A percentile compares a stretch with the other conserved stretches of the same genome.
Conservation (phyloP, 805 yeast genomes). For the Jamesozyma piceae region DNA sequence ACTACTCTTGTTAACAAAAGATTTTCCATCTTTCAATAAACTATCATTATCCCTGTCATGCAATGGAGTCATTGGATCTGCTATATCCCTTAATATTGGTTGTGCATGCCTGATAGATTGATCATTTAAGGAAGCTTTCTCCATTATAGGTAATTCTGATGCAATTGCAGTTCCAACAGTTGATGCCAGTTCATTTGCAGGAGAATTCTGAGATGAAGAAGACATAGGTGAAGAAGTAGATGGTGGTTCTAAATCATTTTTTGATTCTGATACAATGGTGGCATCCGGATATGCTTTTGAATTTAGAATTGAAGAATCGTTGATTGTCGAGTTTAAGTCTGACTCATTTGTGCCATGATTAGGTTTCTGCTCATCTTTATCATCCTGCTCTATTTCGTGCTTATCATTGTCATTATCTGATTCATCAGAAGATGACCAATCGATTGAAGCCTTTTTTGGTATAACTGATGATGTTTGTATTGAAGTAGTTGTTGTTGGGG, state of each 20-base stretch:
- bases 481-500: constrained; percentile 28
- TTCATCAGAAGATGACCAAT: constrained; percentile 83
- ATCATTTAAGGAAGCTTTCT: neutral
- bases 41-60: neutral
- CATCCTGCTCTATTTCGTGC: constrained; percentile 1
- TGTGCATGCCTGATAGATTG: neutral
- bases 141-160: neutral
- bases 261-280: neutral
- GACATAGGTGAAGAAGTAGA: neutral
- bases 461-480: constrained; percentile 60
- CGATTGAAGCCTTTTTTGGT: constrained; percentile 74
- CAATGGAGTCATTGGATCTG: neutral
- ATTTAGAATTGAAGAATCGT: neutral
- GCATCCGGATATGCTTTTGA: neutral
- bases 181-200: neutral
- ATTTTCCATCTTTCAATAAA: neutral
- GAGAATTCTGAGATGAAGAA: neutral
- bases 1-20: neutral
- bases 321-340: neutral
- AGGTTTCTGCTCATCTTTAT: neutral
- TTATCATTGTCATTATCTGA: constrained; percentile 34
- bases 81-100: neutral
- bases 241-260: neutral
- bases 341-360: neutral
- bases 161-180: neutral